phyloP scores from a whole-genome alignment of 2,329 filamentous ascomycete genomes.

The Tolypocladium amazonense region DNA sequence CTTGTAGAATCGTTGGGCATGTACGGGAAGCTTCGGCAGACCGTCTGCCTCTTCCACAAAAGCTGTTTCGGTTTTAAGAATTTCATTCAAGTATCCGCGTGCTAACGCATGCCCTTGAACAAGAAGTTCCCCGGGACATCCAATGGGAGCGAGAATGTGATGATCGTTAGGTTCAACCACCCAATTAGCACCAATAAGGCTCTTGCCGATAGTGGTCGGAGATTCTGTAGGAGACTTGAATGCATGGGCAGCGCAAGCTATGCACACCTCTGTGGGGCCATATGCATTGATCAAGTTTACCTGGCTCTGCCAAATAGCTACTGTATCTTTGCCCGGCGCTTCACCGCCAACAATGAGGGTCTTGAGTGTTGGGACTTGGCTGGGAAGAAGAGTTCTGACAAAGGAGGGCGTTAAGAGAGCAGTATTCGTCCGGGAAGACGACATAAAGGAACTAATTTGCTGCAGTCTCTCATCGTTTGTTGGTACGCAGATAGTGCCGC shows the following conservation, averaged over 20 bases:
- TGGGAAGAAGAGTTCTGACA: background rate
- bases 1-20: conserved; percentile 5
- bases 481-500: background rate
- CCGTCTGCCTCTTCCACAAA: conserved; percentile 33
- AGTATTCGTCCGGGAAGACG: background rate
- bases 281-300: conserved; percentile 5
- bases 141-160: background rate
- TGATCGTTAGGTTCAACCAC: conserved; percentile 1
- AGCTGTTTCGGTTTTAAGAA: conserved; percentile 6
- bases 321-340: background rate
- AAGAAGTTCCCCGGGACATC: conserved; percentile 4
- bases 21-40: background rate
- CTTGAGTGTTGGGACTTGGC: conserved; percentile 1
- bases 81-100: conserved; percentile 2
- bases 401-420: conserved; percentile 4
- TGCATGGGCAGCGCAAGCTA: background rate
- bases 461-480: conserved; percentile 1
- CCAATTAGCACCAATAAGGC: background rate
- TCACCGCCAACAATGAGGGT: conserved; percentile 4
- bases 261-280: conserved; percentile 5
- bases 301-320: conserved; percentile 2
- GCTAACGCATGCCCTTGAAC: conserved; percentile 3
- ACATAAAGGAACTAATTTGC: conserved; percentile 1
- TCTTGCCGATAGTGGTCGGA: background rate
- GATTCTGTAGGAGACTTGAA: background rate